Evolutionary conservation across 371 early-diverging fungal species (phyloP), one percentile per base, ranked within the genome.

Genomic region (Rhizopus delemar): DNA sequence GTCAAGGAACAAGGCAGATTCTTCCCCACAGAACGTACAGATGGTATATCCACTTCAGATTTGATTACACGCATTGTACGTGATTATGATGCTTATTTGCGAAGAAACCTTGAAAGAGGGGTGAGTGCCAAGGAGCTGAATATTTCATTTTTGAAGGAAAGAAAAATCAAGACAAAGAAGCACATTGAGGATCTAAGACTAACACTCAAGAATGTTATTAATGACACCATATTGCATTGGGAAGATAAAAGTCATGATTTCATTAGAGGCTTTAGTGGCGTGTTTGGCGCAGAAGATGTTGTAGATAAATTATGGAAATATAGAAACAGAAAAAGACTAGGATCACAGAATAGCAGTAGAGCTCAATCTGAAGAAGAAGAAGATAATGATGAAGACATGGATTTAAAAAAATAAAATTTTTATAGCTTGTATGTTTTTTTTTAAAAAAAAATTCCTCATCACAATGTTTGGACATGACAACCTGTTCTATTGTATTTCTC

Each of bases 21-120:
- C 76, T 73, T 94, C 50, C 93, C 97, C 8, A 95, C 95, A 6
- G 79, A 89, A 65, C 87, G 99, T 62, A 97, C 98, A 33, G 91
- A 90, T 22, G 97, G 97, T 34, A 89, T 99, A 1, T 94, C 94
- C 35, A 99, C 99, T 0, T 93, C 92, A 0, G 95, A 95, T 57
- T 72, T 99, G 43, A 98, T 99, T 63, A 96, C 97, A 3, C 88
- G 95, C 15, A 95, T 99, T 51, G 94, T 99, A 11, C 82, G 89
- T 57, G 96, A 98, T 68, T 97, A 99, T 69, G 96, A 97, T 74
- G 80, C 87, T 59, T 98, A 93, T 75, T 74, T 99, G 29, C 76
- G 93, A 51, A 85, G 99, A 53, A 97, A 98, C 66, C 76, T 99
- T 36, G 92, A 93, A 68, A 82, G 97, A 50, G 99, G 99, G 3